phyloP scores from a whole-genome alignment of 345 rosid species.

The Lenwebbia sp. region DNA sequence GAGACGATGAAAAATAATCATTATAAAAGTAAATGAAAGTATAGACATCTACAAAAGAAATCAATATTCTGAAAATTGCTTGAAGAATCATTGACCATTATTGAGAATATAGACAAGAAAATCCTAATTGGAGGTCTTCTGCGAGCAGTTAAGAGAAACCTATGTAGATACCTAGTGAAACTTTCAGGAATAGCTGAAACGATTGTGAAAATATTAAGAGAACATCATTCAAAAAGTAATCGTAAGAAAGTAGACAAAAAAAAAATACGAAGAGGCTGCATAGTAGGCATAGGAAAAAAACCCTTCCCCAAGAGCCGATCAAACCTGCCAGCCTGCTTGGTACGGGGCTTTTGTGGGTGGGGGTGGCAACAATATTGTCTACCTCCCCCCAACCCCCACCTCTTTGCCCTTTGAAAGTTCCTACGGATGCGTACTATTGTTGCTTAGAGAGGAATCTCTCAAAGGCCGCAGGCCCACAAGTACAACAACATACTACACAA shows the following conservation, averaged over 20 bases:
- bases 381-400: not conserved
- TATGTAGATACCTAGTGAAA: not conserved
- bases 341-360: not conserved
- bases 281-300: not conserved
- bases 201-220: not conserved
- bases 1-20: not conserved
- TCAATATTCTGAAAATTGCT: not conserved
- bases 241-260: not conserved
- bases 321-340: not conserved
- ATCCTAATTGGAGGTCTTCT: not conserved
- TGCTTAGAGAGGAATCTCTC: not conserved
- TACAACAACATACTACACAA: not conserved
- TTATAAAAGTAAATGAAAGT: not conserved
- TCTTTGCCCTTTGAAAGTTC: not conserved
- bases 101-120: not conserved
- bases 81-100: not conserved
- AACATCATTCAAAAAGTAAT: not conserved
- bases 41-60: not conserved
- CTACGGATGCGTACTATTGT: not conserved
- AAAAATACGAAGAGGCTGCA: not conserved
- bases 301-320: not conserved
- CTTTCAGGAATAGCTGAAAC: not conserved
- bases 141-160: not conserved
- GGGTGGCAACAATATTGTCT: not conserved
- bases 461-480: not conserved